Percentiles rank a stretch among this genome's conserved stretches.
These are phyloP conservation scores for Pseudevernia furfuracea DNA, from an alignment of 495 filamentous ascomycete species.

Conservation along the genomic window DNA sequence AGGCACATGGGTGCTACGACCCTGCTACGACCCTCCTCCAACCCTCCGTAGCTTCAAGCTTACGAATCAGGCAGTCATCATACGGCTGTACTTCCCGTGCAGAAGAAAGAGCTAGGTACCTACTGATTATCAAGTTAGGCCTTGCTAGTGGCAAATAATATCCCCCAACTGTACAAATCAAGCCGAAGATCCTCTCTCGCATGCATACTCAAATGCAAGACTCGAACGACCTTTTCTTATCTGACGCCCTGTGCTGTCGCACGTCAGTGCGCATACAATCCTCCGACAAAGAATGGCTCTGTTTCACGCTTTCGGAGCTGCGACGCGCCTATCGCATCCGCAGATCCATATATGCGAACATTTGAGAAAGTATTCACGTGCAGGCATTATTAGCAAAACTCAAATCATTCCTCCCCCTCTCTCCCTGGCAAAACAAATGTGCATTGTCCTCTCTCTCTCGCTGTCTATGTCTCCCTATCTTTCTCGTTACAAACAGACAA, in stretches of 20 bases:
- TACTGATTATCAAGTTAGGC: too few relatives aligned
- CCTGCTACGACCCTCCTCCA: too few relatives aligned
- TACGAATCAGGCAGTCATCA: too few relatives aligned
- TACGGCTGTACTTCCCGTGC: too few relatives aligned
- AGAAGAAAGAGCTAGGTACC: too few relatives aligned
- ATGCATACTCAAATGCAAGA: neutral
- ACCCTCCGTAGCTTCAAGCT: too few relatives aligned
- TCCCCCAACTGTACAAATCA: too few relatives aligned
- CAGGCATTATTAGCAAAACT: neutral
- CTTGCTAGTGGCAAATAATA: too few relatives aligned
- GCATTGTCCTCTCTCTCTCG: neutral
- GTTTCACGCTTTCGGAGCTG: neutral
- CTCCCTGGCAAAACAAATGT: neutral
- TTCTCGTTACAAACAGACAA: neutral
- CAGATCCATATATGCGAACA: neutral
- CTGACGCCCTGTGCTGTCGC: too few relatives aligned
- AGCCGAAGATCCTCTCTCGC: too few relatives aligned
- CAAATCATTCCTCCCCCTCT: neutral
- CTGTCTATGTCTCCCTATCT: too few relatives aligned
- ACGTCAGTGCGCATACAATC: neutral
- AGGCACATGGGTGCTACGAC: too few relatives aligned
- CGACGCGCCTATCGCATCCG: neutral
- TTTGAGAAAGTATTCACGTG: neutral
- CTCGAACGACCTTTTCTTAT: neutral
- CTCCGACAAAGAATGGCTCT: neutral